Conservation (phyloP, 208 protist genomes). For the Angomonas deanei region DNA sequence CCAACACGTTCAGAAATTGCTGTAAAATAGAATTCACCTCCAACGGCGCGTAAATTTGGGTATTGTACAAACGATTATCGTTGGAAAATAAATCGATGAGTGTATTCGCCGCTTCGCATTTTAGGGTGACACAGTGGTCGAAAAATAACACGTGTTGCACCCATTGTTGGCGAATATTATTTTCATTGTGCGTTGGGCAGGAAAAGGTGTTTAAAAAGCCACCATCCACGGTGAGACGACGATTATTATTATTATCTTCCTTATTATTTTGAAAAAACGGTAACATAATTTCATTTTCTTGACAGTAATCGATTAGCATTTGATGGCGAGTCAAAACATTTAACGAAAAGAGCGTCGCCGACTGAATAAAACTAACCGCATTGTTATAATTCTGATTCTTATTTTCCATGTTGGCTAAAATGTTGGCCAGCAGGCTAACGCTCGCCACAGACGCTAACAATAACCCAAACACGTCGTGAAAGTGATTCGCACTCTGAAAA, state of each 20-base stretch:
- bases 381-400: slow-evolving; percentile 16
- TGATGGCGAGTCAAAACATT: slow-evolving; percentile 11
- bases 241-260: no score
- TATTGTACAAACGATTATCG: slow-evolving; percentile 39
- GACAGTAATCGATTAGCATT: not conserved
- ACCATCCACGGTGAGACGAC: not conserved
- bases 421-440: slow-evolving; percentile 30
- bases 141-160: slow-evolving; percentile 25
- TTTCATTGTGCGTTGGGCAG: slow-evolving; percentile 17
- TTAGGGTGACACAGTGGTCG: slow-evolving; percentile 43
- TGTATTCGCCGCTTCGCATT: slow-evolving; percentile 74
- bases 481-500: not conserved
- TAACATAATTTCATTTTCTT: slow-evolving; percentile 14
- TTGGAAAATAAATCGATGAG: slow-evolving; percentile 76
- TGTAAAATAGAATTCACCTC: slow-evolving; percentile 32
- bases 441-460: slow-evolving; percentile 47
- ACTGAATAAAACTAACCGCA: not conserved
- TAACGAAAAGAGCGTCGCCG: slow-evolving; percentile 36
- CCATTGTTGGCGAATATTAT: slow-evolving; percentile 27
- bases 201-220: not conserved
- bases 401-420: slow-evolving; percentile 27
- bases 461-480: slow-evolving; percentile 7
- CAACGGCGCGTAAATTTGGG: slow-evolving; percentile 57
- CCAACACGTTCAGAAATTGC: slow-evolving; percentile 30
- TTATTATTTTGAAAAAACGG: slow-evolving; percentile 7